Base-by-base conservation (phyloP, 2,329 filamentous ascomycete species). In the Trichoderma cornu-damae region DNA sequence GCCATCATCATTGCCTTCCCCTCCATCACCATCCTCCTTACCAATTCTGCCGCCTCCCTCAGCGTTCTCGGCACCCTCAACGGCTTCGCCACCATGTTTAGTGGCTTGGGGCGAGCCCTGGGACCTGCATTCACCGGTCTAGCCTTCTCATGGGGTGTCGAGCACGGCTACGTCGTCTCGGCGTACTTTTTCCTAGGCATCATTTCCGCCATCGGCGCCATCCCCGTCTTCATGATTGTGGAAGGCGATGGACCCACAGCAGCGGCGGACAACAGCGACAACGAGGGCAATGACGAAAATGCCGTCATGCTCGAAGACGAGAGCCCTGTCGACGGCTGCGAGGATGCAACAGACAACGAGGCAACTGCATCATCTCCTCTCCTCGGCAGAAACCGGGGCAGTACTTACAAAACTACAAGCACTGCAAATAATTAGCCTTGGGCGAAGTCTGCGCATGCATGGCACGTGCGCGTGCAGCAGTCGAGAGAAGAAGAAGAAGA, bases 1-100 rank as follows among this genome's bases (percentile, higher is more conserved):
- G 83, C 81, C 37, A 84, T 86, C 59, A 94, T 95, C 62, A 87
- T 96, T 66, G 88, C 88, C 1, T 96, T 96, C 69, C 93, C 94
- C 0, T 94, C 89, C 66, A 87, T 83, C 24, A 96, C 90, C 5
- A 96, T 97, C 64, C 78, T 97, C 47, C 80, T 97, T 35, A 96
- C 92, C 26, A 96, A 96, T 72, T 90, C 87, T 8, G 90, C 90
- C 4, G 73, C 79, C 1, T 91, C 87, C 55, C 75, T 96, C 14
- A 65, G 64, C 42, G 82, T 96, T 8, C 80, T 97, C 4, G 92
- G 91, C 1, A 96, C 92, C 0, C 75, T 97, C 56, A 97, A 97
- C 67, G 94, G 93, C 2, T 85, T 96, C 60, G 92, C 90, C 0
- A 96, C 92, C 0, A 88, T 87, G 57, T 84, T 92, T 32, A 87